Evolutionary conservation across 345 rosid genomes (phyloP).

Genomic region (Pistacia atlantica): DNA sequence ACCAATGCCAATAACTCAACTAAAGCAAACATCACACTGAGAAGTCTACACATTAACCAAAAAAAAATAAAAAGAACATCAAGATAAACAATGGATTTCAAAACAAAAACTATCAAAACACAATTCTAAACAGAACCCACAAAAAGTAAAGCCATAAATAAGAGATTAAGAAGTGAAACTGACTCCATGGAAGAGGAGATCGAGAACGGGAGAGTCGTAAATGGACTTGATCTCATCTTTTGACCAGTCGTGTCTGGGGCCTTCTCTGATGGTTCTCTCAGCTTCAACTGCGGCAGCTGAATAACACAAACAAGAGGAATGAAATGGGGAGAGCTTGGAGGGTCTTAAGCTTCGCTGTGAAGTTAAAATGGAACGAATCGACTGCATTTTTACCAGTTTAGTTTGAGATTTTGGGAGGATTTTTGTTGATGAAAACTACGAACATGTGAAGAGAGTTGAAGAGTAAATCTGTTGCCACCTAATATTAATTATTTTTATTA

Average conservation of each 20-base stretch:
- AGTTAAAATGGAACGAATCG: neutral
- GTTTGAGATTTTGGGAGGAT: neutral
- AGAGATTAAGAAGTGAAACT: slow-evolving; percentile 16
- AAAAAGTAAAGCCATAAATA: neutral
- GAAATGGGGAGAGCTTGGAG: neutral
- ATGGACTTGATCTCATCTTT: slow-evolving; percentile 60
- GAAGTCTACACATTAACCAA: no score
- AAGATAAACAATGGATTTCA: no score
- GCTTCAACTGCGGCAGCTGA: slow-evolving; percentile 68
- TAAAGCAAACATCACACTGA: no score
- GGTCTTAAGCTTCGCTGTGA: neutral
- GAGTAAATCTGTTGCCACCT: no score
- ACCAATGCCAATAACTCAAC: no score
- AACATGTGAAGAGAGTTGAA: no score
- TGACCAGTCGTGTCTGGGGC: slow-evolving; percentile 65
- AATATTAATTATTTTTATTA: no score
- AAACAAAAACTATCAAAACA: neutral
- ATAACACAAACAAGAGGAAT: slow-evolving; percentile 7
- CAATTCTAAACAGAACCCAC: neutral
- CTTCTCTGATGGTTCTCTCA: slow-evolving; percentile 58
- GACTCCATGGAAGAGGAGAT: slow-evolving; percentile 83
- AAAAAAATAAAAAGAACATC: no score
- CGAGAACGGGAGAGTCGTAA: slow-evolving; percentile 73
- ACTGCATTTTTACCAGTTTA: neutral
- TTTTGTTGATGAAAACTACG: neutral